Evolutionary conservation across 495 filamentous ascomycete genomes (phyloP), one percentile per base, ranked within the genome.

Genomic region (Xylaria sp.): DNA sequence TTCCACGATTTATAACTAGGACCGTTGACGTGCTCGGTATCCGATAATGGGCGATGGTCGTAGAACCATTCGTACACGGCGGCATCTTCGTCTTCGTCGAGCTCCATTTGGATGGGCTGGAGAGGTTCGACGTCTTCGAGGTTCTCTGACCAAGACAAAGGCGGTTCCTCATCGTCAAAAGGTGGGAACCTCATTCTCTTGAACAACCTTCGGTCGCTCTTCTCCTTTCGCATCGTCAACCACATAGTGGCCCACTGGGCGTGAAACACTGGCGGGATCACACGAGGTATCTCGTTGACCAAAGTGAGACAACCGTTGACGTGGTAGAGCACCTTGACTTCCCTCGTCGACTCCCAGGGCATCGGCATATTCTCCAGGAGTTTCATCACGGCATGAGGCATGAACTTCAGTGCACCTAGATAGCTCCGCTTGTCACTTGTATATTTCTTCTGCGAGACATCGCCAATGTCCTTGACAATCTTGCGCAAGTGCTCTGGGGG

Each of bases 171-270:
- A 76, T 99, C 97, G 77, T 99, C 97, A 76, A 99, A 99, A 0
- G 97, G 97, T 58, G 96, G 97, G 77, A 99, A 99, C 69, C 97
- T 90, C 97, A 99, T 99, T 68, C 97, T 87, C 84, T 99, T 99
- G 86, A 99, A 99, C 76, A 98, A 90, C 76, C 97, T 86, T 74
- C 97, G 84, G 78, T 98, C 97, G 76, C 93, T 95, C 87, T 99
- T 99, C 80, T 99, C 97, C 69, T 97, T 90, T 78, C 97, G 89
- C 97, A 99, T 99, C 61, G 89, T 93, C 72, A 97, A 92, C 97
- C 97, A 99, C 97, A 99, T 98, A 12, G 93, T 97, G 31, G 96
- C 95, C 97, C 97, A 99, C 81, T 99, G 97, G 70, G 97, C 97
- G 77, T 97, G 95, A 81, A 97, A 99, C 19, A 99, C 93, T 2